A percentile compares a stretch with the other conserved stretches of the same genome.
Conservation (phyloP, 1,284 basidiomycete species). For the Pulveroboletus sp. region DNA sequence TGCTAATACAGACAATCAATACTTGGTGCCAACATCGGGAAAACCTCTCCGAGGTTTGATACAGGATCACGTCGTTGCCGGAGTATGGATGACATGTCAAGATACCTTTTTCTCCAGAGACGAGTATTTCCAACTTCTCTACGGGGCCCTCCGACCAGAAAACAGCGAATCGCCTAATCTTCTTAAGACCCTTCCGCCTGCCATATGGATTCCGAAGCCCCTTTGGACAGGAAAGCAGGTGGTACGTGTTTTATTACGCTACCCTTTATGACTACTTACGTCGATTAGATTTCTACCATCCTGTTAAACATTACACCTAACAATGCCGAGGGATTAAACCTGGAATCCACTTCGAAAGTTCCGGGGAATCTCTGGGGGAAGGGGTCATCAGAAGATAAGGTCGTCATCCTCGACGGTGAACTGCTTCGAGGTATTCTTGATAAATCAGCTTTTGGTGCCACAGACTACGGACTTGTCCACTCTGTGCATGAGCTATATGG, state of each 20-base stretch:
- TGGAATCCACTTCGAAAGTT: conserved; percentile 87
- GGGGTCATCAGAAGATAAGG: conserved; percentile 80
- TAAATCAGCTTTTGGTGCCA: conserved; percentile 97
- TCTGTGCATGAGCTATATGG: conserved; percentile 99
- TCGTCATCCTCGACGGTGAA: conserved; percentile 92
- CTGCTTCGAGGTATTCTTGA: conserved; percentile 92
- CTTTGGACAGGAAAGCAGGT: conserved; percentile 99
- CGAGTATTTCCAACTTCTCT: conserved; percentile 96
- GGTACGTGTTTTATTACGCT: conserved; percentile 48
- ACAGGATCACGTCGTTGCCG: conserved; percentile 98
- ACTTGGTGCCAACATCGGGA: conserved; percentile 97
- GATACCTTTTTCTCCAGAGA: conserved; percentile 94
- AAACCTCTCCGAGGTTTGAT: conserved; percentile 97
- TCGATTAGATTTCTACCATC: conserved; percentile 82
- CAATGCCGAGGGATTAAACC: conserved; percentile 81
- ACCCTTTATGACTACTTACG: conserved; percentile 1
- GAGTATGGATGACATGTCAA: conserved; percentile 98
- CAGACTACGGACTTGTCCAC: conserved; percentile 95
- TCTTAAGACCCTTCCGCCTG: conserved; percentile 84
- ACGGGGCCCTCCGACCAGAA: conserved; percentile 93
- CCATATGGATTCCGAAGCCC: conserved; percentile 88
- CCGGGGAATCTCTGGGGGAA: conserved; percentile 83
- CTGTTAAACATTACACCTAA: conserved; percentile 89
- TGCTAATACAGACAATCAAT: conserved; percentile 99
- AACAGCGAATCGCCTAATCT: conserved; percentile 70